phyloP scores from a whole-genome alignment of 169 alveolate genomes.

The Eimeria maxima region DNA sequence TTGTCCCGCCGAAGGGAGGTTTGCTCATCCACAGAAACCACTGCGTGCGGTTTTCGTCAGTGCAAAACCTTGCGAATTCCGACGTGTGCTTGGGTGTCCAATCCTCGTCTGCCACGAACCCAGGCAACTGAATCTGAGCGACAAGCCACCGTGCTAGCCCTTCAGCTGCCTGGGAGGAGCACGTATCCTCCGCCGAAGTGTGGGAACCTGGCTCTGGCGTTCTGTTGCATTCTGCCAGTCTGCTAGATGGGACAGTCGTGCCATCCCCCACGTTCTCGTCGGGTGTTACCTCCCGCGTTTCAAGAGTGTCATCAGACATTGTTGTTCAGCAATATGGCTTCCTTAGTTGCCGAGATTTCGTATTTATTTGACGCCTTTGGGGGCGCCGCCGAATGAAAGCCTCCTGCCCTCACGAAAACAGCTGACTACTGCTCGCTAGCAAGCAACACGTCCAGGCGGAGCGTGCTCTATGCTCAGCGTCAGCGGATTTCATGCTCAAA shows the following conservation, averaged over 20 bases:
- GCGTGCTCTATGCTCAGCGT: background rate
- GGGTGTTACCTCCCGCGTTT: background rate
- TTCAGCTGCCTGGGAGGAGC: constrained; percentile 3
- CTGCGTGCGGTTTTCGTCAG: constrained; percentile 15
- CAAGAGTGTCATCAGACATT: background rate
- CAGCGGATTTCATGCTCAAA: background rate
- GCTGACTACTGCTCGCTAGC: background rate
- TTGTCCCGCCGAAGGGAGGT: background rate
- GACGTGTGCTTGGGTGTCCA: constrained; percentile 68
- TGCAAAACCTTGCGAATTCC: constrained; percentile 58
- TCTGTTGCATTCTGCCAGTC: background rate
- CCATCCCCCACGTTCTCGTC: constrained; percentile 15
- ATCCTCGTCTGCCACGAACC: constrained; percentile 75
- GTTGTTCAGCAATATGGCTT: too few relatives aligned
- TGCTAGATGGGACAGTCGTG: background rate
- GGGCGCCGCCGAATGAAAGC: background rate
- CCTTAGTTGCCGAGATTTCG: background rate
- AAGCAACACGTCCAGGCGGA: background rate
- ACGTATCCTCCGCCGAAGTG: background rate
- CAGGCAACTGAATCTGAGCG: constrained; percentile 72
- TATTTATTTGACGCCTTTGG: background rate
- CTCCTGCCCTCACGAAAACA: background rate
- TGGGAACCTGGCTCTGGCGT: background rate
- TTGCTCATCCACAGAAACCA: constrained; percentile 70
- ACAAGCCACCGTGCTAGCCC: constrained; percentile 25